Evolutionary conservation across 768 basidiomycete species (phyloP).

Genomic region (Flagelloscypha sp.): DNA sequence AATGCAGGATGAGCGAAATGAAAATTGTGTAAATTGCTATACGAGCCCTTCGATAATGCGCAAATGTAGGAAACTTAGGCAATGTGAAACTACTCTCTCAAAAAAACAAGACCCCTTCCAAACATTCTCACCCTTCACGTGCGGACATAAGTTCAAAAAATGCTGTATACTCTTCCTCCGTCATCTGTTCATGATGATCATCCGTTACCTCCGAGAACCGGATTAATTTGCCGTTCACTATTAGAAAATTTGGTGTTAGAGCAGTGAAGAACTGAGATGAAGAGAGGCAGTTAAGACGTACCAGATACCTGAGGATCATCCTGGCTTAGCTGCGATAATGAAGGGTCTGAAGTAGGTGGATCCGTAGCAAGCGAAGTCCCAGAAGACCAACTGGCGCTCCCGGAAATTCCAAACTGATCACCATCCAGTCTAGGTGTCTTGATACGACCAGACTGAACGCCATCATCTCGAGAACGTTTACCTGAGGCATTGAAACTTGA

Average conservation of each 20-base stretch:
- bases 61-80: no score
- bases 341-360: slow-evolving; percentile 4
- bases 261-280: background rate
- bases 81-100: no score
- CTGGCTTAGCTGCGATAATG: slow-evolving; percentile 2
- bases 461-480: slow-evolving; percentile 67
- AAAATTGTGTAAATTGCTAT: no score
- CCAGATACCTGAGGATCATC: slow-evolving; percentile 69
- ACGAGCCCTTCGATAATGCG: no score
- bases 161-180: slow-evolving; percentile 82
- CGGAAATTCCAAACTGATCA: no score
- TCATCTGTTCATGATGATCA: slow-evolving; percentile 89
- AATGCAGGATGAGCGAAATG: no score
- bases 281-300: slow-evolving; percentile 21
- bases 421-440: no score
- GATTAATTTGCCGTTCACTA: slow-evolving; percentile 71
- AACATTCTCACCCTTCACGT: no score
- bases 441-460: no score
- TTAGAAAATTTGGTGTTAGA: slow-evolving; percentile 1
- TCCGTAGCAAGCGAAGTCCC: no score
- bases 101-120: no score
- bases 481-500: slow-evolving; percentile 63
- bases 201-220: slow-evolving; percentile 79
- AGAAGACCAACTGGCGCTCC: no score
- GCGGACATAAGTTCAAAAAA: slow-evolving; percentile 66